phyloP scores from a whole-genome alignment of 2,329 filamentous ascomycete genomes.

The Epichloe scottii region DNA sequence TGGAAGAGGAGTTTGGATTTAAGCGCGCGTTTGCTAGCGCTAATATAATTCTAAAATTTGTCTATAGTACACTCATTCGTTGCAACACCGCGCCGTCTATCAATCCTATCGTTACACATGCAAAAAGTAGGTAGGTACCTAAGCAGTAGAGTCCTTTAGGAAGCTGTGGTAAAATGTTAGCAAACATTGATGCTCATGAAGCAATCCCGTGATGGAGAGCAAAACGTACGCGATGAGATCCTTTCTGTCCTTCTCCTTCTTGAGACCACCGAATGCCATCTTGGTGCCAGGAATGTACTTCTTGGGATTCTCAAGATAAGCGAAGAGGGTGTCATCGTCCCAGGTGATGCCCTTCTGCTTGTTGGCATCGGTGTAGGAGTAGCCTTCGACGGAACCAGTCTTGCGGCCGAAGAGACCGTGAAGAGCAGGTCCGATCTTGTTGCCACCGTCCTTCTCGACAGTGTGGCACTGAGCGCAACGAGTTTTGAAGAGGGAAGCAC shows the following conservation, averaged over 20 bases:
- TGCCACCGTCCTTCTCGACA: constrained; percentile 75
- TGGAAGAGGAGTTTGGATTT: constrained; percentile 23
- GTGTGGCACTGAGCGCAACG: constrained; percentile 98
- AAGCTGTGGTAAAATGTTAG: constrained; percentile 33
- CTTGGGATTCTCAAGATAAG: constrained; percentile 99
- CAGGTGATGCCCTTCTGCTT: constrained; percentile 90
- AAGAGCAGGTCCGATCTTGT: constrained; percentile 97
- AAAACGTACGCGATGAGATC: constrained; percentile 85
- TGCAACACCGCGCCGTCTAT: constrained; percentile 21
- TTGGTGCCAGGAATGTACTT: constrained; percentile 99
- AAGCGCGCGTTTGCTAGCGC: constrained; percentile 17
- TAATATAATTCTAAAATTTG: constrained; percentile 16
- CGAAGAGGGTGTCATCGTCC: constrained; percentile 79
- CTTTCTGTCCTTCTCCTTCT: constrained; percentile 99
- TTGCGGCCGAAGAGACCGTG: constrained; percentile 97
- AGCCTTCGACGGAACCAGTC: constrained; percentile 82
- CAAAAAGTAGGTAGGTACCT: constrained; percentile 24
- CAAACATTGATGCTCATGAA: background rate
- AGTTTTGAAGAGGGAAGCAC: constrained; percentile 98
- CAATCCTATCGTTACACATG: constrained; percentile 22
- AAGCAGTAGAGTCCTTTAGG: constrained; percentile 59
- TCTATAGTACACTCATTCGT: constrained; percentile 27
- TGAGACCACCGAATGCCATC: constrained; percentile 99
- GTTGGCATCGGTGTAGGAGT: constrained; percentile 98
- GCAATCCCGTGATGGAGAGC: too few species aligned